Conservation (phyloP, 306 rosid species). For the Vachellia collinsii region DNA sequence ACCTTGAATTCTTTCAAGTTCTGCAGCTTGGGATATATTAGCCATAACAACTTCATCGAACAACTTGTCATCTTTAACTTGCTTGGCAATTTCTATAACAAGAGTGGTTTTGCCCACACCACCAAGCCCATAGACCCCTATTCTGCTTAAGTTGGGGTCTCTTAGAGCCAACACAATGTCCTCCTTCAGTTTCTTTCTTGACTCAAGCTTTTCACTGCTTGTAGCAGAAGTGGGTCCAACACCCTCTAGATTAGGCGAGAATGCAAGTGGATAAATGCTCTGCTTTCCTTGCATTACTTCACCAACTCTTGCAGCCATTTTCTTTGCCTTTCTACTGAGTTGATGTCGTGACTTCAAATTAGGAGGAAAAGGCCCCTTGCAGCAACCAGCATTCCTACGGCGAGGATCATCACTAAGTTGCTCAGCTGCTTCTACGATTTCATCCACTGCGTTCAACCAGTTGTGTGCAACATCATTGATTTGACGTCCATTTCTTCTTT, state of each 20-base stretch:
- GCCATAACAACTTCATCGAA: not conserved
- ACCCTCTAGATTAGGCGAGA: not conserved
- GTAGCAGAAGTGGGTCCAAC: not conserved
- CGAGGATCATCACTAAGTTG: not conserved
- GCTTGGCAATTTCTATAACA: not conserved
- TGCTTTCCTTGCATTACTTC: not conserved
- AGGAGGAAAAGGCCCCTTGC: not conserved
- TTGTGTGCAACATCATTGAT: not conserved
- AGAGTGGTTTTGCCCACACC: not conserved
- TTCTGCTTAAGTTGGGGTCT: not conserved
- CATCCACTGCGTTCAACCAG: not conserved
- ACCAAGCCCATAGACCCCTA: not conserved
- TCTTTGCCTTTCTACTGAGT: conserved; percentile 1
- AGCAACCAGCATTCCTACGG: not conserved
- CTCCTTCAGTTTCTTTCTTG: not conserved
- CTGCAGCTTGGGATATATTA: not conserved
- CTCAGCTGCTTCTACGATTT: not conserved
- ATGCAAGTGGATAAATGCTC: not conserved
- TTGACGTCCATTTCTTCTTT: not conserved
- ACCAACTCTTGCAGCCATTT: not conserved
- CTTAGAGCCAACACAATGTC: not conserved
- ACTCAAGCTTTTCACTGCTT: not conserved
- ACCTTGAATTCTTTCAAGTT: not conserved
- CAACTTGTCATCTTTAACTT: not conserved
- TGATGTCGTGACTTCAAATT: conserved; percentile 13